Base-by-base conservation (phyloP, 176 grass and related monocot genomes). In the Eragrostis curvula region DNA sequence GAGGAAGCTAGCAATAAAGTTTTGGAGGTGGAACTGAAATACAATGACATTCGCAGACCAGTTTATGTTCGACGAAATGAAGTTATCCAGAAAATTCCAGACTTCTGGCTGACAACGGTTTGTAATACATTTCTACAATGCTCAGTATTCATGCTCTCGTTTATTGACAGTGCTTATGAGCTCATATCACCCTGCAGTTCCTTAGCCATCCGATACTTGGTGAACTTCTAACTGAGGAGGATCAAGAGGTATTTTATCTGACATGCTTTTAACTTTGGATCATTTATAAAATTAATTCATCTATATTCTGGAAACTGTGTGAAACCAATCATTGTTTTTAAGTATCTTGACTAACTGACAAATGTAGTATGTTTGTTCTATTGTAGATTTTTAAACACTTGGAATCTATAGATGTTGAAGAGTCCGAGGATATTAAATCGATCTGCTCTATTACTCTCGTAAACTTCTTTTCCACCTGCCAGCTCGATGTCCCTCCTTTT, bases 21-120 rank as follows among this genome's bases (percentile, higher is more conserved):
- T 78, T 73, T 97, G 59, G 92, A 97, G 81, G 92, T 97, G 81
- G 92, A 94, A 79, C 92, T 92, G 86, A 97, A 97, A 74, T 97
- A 97, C 89, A 94, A 92, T 89, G 53, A 91, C 74, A 80, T 92
- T 76, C 88, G 95, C 46, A 83, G 70, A 87, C 92, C 90, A 39
- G 71, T 97, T 75, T 97, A 94, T 75, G 56, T 68, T 88, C 89
- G 18, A 21, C 77, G 92, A 28, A 92, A 89, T 92, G 84, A 97
- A 43, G 79, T 94, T 52, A 92, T 97, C 53, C 74, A 85, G 74
- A 60, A 87, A 40, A 97, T 97, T 89, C 90, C 95, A 0, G 90
- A 97, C 62, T 97, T 97, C 72, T 97, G 95, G 95, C 81, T 97
- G 61, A 97, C 90, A 81, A 90, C 86, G 70, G 92, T 97, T 72